Base-by-base conservation (phyloP, 495 filamentous ascomycete genomes). In the Hypoxylon subgilvum region DNA sequence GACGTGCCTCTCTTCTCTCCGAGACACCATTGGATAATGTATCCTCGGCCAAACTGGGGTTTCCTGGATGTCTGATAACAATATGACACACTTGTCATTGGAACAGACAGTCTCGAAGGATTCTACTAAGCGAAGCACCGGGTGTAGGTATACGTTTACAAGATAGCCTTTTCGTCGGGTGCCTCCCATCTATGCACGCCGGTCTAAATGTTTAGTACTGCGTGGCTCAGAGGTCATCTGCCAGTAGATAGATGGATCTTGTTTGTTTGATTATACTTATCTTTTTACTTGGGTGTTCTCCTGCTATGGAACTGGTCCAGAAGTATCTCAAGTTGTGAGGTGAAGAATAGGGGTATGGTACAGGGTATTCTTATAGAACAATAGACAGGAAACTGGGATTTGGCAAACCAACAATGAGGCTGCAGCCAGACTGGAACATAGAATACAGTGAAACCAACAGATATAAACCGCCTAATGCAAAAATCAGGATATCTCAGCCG, bases 361-460 rank as follows among this genome's bases (percentile, higher is more conserved):
- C 61, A 64, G 61, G 61, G 54, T 64, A 64, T 64, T 42, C 46
- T 57, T 59, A 28, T 51, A 51, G 9, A 55, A 57, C 35, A 63
- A 59, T 46, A 64, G 14, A 59, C 49, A 58, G 51, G 50, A 59
- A 59, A 64, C 54, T 52, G 32, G 16, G 12, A 42, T 42, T 31
- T 32, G 41, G 17, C 31, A 31, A n/a, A 42, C 48, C 61, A 21
- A 48, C 36, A 18, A 36, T 21, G 25, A 41, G 44, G 34, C 34
- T 21, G 28, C 18, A 18, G 49, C 19, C 38, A 35, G 28, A 34
- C 44, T 7, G 36, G 31, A 31, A 27, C 28, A 34, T 12, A 32
- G 45, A 52, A 57, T 57, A 49, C 43, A 53, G 43, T 30, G 32
- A 34, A 57, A 34, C 19, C 44, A 52, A 57, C 4, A 57, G 17